Evolutionary conservation across 225 moss, liverwort and hornwort species (phyloP), one percentile per base, ranked within the genome.

Genomic region (Bryum argenteum): DNA sequence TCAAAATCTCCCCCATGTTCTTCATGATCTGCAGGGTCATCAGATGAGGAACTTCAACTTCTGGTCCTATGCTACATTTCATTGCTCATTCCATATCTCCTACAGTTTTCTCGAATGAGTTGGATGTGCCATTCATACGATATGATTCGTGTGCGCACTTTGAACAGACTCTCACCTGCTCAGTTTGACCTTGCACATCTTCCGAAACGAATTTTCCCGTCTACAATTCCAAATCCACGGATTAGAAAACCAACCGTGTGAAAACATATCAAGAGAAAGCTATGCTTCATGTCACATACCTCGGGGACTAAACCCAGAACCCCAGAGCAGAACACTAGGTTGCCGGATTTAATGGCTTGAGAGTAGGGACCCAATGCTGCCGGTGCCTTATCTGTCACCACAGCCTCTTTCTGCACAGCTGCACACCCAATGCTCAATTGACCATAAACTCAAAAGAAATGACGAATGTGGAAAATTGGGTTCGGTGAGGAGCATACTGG

Each of bases 361-460:
- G 98, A 98, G 75, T 98, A 98, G 23, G 98, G 98, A 8, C 98
- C 98, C 64, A 98, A 80, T 58, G 98, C 98, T 38, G 94, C 92
- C 60, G 94, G 98, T 65, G 98, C 98, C 77, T 87, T 89, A 21
- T 91, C 91, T 22, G 94, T 94, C 72, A 77, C 82, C 50, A 98
- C 91, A 41, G 83, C 91, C 74, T 92, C 89, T 75, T 92, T 98
- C 74, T 83, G 87, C 62, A 91, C 88, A 84, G 83, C 92, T 92
- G 80, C 72, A 48, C 45, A 67, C 38, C 56, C 66, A 57, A 66
- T 77, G 33, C 37, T 37, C 21, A 33, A 21, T 17, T 48, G 15
- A 48, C 1, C 50, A 38, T 38, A 12, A 19, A 58, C 9, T 2
- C 10, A 9, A 9, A 24, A 16, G 1, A 33, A 33, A 33, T 5